A percentile compares a stretch with the other conserved stretches of the same genome.
phyloP scores from a whole-genome alignment of 2,329 filamentous ascomycete genomes.

The Annulohypoxylon truncatum region DNA sequence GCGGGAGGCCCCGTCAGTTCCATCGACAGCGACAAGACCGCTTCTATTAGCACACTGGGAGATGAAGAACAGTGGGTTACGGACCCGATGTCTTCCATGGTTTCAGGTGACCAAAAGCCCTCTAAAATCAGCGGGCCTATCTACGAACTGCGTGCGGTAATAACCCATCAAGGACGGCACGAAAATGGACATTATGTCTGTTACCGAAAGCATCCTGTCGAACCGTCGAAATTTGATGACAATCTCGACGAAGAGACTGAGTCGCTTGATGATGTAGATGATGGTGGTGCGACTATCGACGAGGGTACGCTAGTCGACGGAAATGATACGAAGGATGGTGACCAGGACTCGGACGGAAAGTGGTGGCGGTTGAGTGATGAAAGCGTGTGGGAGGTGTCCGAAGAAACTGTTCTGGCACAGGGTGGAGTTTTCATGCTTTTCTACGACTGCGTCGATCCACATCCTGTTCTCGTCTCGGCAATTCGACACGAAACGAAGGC shows the following conservation, averaged over 20 bases:
- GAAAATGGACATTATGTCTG: slow-evolving; percentile 97
- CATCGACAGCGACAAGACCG: slow-evolving; percentile 33
- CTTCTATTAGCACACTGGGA: slow-evolving; percentile 36
- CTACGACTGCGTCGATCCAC: slow-evolving; percentile 79
- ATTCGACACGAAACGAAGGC: slow-evolving; percentile 15
- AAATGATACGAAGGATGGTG: slow-evolving; percentile 10
- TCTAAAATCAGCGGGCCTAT: slow-evolving; percentile 68
- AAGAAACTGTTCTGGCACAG: slow-evolving; percentile 78
- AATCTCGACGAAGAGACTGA: slow-evolving; percentile 5
- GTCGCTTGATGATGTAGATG: slow-evolving; percentile 11
- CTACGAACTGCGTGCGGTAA: slow-evolving; percentile 84
- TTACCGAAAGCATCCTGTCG: slow-evolving; percentile 76
- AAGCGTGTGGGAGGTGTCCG: slow-evolving; percentile 78
- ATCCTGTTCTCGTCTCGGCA: slow-evolving; percentile 57
- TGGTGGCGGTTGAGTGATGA: slow-evolving; percentile 97
- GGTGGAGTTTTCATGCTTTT: slow-evolving; percentile 97
- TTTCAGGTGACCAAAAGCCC: slow-evolving; percentile 64
- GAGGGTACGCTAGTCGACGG: slow-evolving; percentile 40
- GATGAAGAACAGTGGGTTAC: slow-evolving; percentile 75
- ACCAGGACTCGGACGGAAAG: slow-evolving; percentile 55
- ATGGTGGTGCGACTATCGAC: slow-evolving; percentile 29
- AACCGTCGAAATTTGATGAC: slow-evolving; percentile 21
- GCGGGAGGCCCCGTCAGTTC: slow-evolving; percentile 45
- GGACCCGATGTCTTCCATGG: slow-evolving; percentile 78
- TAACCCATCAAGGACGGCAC: slow-evolving; percentile 90